Base-by-base conservation (phyloP, 805 yeast genomes). In the Saturnispora serradocipensis region DNA sequence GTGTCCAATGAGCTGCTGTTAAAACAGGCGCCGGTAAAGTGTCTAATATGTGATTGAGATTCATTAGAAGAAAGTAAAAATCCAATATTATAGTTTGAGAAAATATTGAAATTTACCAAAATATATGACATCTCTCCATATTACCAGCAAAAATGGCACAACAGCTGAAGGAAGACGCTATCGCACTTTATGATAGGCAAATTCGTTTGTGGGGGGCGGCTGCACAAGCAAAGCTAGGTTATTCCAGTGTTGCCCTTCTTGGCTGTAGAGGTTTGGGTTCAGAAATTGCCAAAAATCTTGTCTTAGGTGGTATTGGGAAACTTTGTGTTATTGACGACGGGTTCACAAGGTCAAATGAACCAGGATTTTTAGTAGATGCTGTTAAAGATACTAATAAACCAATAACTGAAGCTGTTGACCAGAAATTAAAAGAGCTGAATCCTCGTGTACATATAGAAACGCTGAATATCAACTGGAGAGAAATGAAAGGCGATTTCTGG, bases 171-270 rank as follows among this genome's bases (percentile, higher is more conserved):
- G 18, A 49, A 67, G 97, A 89, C 60, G 97, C 90, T 63, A 80
- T 90, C 53, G 96, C 95, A 1, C 75, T 91, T 22, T 91, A 91
- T 63, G 99, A 91, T 67, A 78, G 99, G 53, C 99, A 91, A 67
- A 90, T 91, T 56, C 71, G 99, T 56, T 74, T 91, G 20, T 91
- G 99, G 99, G 99, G 99, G 2, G 73, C 93, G 63, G 95, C 86
- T 32, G 95, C 97, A 3, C 99, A 91, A 65, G 74, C 80, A 40
- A 66, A 81, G 43, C 78, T 91, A 72, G 75, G 93, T 36, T 77
- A 82, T 18, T 83, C 97, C 7, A 77, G 76, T 44, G 74, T 91
- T 4, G 69, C 90, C 44, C 60, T 93, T 43, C 72, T 91, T 45
- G 84, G 86, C 55, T 59, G 88, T 15, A 85, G 90, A 10, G 87